Evolutionary conservation across 2,329 filamentous ascomycete species (phyloP), one percentile per base, ranked within the genome.

Genomic region (Huntiella omanensis): DNA sequence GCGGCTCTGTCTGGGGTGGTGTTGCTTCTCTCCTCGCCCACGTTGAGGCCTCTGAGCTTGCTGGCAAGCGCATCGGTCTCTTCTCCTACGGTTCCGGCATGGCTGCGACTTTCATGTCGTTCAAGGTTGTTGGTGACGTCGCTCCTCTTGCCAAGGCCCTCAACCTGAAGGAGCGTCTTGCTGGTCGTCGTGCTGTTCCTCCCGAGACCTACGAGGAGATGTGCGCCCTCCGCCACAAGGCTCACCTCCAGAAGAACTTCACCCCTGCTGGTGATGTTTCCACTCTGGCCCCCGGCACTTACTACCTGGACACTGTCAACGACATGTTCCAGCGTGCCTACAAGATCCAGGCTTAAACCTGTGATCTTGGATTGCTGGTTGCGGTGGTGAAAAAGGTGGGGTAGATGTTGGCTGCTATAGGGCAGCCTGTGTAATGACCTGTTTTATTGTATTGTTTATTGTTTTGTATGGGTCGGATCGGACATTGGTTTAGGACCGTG

Each of bases 321-420:
- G 81, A 84, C 55, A 85, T 85, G 81, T 91, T 83, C 77, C 78
- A 81, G 67, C 75, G 83, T 57, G 73, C 73, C 59, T 91, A 91
- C 64, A 65, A 70, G 48, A 60, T 87, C 66, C 83, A 87, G 72
- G 77, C 71, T 61, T 87, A 73, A 59, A 54, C 4, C 16, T 8
- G 10, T 16, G 13, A 11, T 12, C 6, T 10, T 34, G 40, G 15
- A 34, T 34, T 11, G 11, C 17, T 43, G 28, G 4, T 13, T 43
- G 13, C 8, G 34, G 45, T 43, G 39, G 47, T 4, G 50, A 49
- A 43, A 48, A 37, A 36, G 22, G 43, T 19, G 22, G 7, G 22
- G 22, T 28, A 28, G 22, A 10, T n/a, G 34, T n/a, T 36, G 12
- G 34, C 34, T 36, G 12, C 15, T 36, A 28, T 16, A 40, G 16